phyloP scores from a whole-genome alignment of 345 rosid species.

The Stellera chamaejasme region DNA sequence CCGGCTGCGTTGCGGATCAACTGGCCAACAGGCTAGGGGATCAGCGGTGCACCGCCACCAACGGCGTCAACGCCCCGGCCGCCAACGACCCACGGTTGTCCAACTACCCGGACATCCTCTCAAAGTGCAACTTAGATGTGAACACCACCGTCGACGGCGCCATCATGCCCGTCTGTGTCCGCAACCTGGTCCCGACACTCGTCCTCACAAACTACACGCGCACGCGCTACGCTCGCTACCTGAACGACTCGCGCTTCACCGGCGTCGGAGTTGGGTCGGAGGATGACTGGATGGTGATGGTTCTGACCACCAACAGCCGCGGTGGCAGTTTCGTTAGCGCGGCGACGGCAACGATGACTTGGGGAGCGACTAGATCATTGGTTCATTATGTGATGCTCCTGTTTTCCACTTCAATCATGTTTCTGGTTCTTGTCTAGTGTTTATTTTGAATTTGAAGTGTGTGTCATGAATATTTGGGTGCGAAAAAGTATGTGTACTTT shows the following conservation, averaged over 20 bases:
- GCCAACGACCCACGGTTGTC: conserved; percentile 25
- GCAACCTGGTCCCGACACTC: conserved; percentile 46
- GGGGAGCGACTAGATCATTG: conserved; percentile 6
- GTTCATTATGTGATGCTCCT: conserved; percentile 5
- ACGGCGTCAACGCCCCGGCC: conserved; percentile 8
- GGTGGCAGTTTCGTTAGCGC: conserved; percentile 41
- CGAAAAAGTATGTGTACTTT: too few species aligned
- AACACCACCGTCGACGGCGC: conserved; percentile 46
- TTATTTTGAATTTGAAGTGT: too few species aligned
- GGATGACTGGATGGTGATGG: conserved; percentile 74
- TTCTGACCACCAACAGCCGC: conserved; percentile 34
- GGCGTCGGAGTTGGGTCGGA: conserved; percentile 65
- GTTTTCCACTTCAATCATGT: conserved; percentile 13
- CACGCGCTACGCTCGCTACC: conserved; percentile 31
- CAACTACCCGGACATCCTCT: conserved; percentile 30
- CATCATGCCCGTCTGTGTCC: conserved; percentile 60
- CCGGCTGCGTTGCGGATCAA: conserved; percentile 53
- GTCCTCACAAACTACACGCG: conserved; percentile 66
- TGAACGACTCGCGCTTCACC: conserved; percentile 50
- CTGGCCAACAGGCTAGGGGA: conserved; percentile 45
- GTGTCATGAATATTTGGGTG: too few species aligned
- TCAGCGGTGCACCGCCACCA: conserved; percentile 37
- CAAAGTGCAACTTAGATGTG: conserved; percentile 47
- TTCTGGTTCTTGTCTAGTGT: not conserved
- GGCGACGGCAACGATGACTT: conserved; percentile 6